Evolutionary conservation across 257 asterid genomes (phyloP).

Genomic region (Solanum appendiculatum): DNA sequence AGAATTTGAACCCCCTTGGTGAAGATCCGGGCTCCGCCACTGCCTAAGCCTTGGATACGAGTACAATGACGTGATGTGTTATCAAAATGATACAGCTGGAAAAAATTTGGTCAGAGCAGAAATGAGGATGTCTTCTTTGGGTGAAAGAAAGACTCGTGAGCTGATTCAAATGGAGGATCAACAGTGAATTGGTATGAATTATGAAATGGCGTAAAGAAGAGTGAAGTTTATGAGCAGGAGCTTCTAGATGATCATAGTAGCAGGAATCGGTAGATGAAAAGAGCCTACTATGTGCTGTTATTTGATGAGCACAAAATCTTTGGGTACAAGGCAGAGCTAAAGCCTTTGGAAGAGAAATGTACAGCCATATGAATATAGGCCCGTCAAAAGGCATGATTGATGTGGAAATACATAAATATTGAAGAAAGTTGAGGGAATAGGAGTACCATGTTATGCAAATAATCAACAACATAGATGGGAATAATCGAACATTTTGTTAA

Average conservation of each 20-base stretch:
- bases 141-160: background rate
- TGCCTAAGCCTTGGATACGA: background rate
- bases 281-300: background rate
- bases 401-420: background rate
- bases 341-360: background rate
- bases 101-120: background rate
- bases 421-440: background rate
- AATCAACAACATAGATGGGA: background rate
- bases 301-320: background rate
- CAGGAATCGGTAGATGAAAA: background rate
- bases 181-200: background rate
- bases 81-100: background rate
- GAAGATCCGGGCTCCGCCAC: no score
- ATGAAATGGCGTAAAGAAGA: background rate
- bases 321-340: background rate
- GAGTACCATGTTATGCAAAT: background rate
- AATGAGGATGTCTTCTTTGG: background rate
- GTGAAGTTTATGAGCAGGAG: background rate
- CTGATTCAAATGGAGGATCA: background rate
- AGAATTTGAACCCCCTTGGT: no score
- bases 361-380: background rate
- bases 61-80: background rate
- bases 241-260: background rate
- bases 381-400: background rate
- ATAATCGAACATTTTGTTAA: background rate